Conservation (phyloP, 176 grass and related monocot genomes). For the Juncus inflexus region DNA sequence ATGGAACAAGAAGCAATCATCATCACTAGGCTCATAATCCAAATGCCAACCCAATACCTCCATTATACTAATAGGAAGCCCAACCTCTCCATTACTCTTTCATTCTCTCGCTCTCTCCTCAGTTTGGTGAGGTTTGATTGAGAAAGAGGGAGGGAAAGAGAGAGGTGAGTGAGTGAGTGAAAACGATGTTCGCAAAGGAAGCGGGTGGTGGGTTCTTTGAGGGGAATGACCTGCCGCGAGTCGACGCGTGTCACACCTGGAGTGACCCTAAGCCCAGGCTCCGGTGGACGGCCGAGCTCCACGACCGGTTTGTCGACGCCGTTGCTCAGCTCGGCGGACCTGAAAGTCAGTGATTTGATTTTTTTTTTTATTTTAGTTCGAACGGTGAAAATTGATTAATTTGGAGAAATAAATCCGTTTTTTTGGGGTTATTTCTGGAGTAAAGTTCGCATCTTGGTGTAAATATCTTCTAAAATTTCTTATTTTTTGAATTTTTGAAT, state of each 20-base stretch:
- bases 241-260: constrained; percentile 78
- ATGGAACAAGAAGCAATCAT: neutral
- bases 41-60: neutral
- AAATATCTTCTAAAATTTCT: neutral
- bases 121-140: constrained; percentile 13
- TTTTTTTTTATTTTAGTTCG: neutral
- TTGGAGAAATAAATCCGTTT: constrained; percentile 7
- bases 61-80: constrained; percentile 21
- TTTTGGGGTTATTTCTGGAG: neutral
- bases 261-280: constrained; percentile 98
- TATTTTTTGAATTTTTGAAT: neutral
- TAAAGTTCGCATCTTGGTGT: too few relatives aligned
- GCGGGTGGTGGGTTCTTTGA: constrained; percentile 63
- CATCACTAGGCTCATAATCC: neutral
- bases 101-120: neutral
- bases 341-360: constrained; percentile 46
- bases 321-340: constrained; percentile 94
- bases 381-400: neutral
- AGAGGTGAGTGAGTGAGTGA: neutral
- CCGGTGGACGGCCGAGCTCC: constrained; percentile 97
- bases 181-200: constrained; percentile 96
- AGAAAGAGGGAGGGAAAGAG: constrained; percentile 1
- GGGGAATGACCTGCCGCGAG: constrained; percentile 54
- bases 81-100: constrained; percentile 30
- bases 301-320: constrained; percentile 97